Base-by-base conservation (phyloP, 495 filamentous ascomycete species). In the Aspergillus egyptiacus region DNA sequence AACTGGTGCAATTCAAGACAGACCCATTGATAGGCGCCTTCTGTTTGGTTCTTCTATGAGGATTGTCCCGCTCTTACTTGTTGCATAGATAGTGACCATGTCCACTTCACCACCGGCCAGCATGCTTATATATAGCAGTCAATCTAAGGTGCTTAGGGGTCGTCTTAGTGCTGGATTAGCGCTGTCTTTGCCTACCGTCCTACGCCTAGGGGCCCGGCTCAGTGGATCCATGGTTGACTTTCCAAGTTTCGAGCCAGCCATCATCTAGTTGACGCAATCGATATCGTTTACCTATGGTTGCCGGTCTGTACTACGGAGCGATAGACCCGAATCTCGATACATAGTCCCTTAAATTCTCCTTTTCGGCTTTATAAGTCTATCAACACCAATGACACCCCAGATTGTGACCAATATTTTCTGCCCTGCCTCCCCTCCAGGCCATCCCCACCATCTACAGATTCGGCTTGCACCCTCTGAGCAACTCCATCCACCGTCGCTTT, bases 261-360 rank as follows among this genome's bases (percentile, higher is more conserved):
- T 22, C 15, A 15, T 2, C 20, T 33, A 22, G 41, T 44, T 44
- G 41, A 44, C 41, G 41, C 41, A 44, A 44, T 44, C 41, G 20
- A 15, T 30, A 11, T 4, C 23, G 30, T 14, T 23, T 33, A 3
- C 9, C 28, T 10, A 31, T 27, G 24, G 24, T 27, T 4, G 24
- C n/a, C n/a, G n/a, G n/a, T n/a, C n/a, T n/a, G n/a, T n/a, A n/a
- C n/a, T n/a, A n/a, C n/a, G n/a, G n/a, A n/a, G n/a, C n/a, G n/a
- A n/a, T n/a, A n/a, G n/a, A n/a, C n/a, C n/a, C n/a, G n/a, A n/a
- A n/a, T n/a, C n/a, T n/a, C n/a, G n/a, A n/a, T n/a, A n/a, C n/a
- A n/a, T n/a, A n/a, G n/a, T n/a, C n/a, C n/a, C n/a, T n/a, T n/a
- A 13, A 5, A 13, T 6, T 10, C 28, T 37, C 23, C 28, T 14